Evolutionary conservation across 2,329 filamentous ascomycete genomes (phyloP), one percentile per base, ranked within the genome.

Genomic region (Zymoseptoria ardabiliae): DNA sequence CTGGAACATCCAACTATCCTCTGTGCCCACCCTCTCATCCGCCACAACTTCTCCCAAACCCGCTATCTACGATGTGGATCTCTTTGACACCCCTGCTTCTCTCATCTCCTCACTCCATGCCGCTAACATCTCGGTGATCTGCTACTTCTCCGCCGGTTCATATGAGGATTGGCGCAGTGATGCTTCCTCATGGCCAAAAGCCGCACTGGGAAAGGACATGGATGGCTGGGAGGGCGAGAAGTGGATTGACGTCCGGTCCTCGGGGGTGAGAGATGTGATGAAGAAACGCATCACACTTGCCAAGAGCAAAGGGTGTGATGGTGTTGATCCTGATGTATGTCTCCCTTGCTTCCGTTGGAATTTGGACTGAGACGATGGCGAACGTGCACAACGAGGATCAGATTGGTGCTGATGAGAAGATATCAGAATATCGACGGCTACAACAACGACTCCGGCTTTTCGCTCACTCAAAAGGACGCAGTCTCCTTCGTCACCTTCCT

Each of bases 141-240:
- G 88, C 76, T 91, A 91, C 74, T 90, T 90, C 75, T 87, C 84
- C 55, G 86, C 85, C 0, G 88, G 88, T 1, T 86, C 83, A 7
- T 89, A 81, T 66, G 88, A 91, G 72, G 70, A 83, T 11, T 88
- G 88, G 70, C 84, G 85, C 4, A 89, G 86, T 65, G 81, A 88
- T 68, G 87, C 82, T 2, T 9, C 68, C 25, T 66, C 81, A 4
- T 90, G 89, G 68, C 69, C 75, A 4, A 61, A 76, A 1, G 70
- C 72, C 0, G 86, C 89, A 63, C 70, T 85, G 50, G 88, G 87
- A 17, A 77, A 78, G 2, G 71, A 72, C 5, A 74, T 90, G 5
- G 77, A 83, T 9, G 86, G 82, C 2, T 90, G 88, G 87, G 76
- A 77, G 0, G 82, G 81, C 48, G 88, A 91, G 77, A 78, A 77